Base-by-base conservation (phyloP, 441 rosid genomes). In the Pelargonium citronellum region DNA sequence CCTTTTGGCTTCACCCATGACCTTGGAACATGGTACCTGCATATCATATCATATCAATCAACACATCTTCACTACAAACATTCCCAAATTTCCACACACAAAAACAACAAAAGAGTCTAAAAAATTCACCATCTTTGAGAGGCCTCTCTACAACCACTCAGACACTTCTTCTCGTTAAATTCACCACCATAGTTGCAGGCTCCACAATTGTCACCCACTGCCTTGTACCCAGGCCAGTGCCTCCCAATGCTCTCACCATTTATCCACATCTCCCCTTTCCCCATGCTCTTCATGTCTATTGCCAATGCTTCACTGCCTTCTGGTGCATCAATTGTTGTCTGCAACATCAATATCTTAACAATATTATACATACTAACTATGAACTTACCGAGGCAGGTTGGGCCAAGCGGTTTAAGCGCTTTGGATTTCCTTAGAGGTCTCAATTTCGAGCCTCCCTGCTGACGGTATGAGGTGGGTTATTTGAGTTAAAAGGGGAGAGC, bases 251-350 rank as follows among this genome's bases (percentile, higher is more conserved):
- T 86, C 78, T 83, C 71, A 49, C 91, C 91, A 30, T 88, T 88
- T 46, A 88, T 79, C 93, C 93, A 88, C 39, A 86, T 68, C 74
- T 83, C 84, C 58, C 93, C 93, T 73, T 88, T 88, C 16, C 90
- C 89, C 91, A 88, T 88, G 78, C 86, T 82, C 75, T 83, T 77
- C 91, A 88, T 83, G 67, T 88, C 93, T 27, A 88, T 71, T 67
- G 91, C 91, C 70, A 88, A 61, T 9, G 91, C 91, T 64, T 85
- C 84, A 15, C 73, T 80, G 51, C 91, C 89, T 68, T 69, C 74
- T 9, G 91, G 87, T 34, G 83, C 80, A 22, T 73, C 68, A 64
- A 88, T 85, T 44, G 74, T 82, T 44, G 87, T 74, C 93, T 86
- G 77, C 7, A 63, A 67, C n/a, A n/a, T n/a, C n/a, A n/a, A n/a